Evolutionary conservation across 176 grass and related monocot species (phyloP), one percentile per base, ranked within the genome.

Genomic region (Triticum monococcum): DNA sequence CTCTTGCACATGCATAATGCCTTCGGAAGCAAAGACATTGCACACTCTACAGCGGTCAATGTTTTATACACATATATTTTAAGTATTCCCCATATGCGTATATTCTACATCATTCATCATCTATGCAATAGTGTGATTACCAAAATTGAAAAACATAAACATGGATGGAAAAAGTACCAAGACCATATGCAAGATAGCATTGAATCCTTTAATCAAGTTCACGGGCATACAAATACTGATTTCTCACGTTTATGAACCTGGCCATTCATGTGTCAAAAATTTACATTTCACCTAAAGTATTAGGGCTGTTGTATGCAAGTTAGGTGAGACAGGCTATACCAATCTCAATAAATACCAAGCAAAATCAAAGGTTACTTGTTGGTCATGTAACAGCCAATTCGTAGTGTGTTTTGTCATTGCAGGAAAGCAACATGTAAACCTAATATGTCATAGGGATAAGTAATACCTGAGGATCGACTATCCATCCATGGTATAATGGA

Each of bases 401-500:
- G 31, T 81, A 81, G 45, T 2, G 46, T 77, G 69, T 23, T 64
- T 11, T 64, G 17, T 75, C 61, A 22, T 6, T 10, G 20, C 70
- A 45, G 57, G 25, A 84, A 43, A 9, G 35, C 17, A 45, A 75
- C 25, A 72, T 5, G 64, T 56, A 31, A 84, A 32, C 23, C 12
- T 26, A 73, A 52, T 33, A 46, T 38, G 30, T 28, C 61, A 70
- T 52, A 62, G 38, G n/a, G 43, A 72, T 8, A 69, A 62, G 61
- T 20, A 23, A 45, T 87, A 96, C 96, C 96, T 98, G 94, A 50
- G 97, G 97, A 88, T 99, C 97, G 33, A 96, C 87, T 71, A 99
- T 99, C 97, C 97, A 99, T 37, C 97, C 97, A 88, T 99, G 97
- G 61, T 90, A 99, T 11, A 99, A 54, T 9, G 94, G 92, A 73